Conservation (phyloP, 768 basidiomycete species). For the Hortiboletus flavorubellus region DNA sequence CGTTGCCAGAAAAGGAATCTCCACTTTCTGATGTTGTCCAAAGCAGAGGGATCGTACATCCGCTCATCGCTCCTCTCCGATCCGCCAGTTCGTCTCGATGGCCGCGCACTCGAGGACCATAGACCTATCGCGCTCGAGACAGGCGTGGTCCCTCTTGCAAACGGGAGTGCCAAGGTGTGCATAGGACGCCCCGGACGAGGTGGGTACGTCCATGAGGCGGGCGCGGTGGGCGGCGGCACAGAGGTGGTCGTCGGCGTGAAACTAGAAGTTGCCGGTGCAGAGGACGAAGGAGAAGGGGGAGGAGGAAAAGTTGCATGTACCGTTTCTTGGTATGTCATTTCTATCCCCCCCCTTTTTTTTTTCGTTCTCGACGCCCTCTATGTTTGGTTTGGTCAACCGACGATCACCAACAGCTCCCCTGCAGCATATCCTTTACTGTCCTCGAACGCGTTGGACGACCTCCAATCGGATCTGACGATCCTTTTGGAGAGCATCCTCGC, state of each 20-base stretch:
- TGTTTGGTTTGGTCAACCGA: slow-evolving; percentile 2
- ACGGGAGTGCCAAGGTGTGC: slow-evolving; percentile 75
- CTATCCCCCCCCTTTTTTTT: background rate
- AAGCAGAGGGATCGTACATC: slow-evolving; percentile 78
- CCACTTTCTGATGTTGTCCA: slow-evolving; percentile 43
- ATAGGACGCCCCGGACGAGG: slow-evolving; percentile 67
- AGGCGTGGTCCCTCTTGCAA: slow-evolving; percentile 74
- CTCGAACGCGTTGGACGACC: slow-evolving; percentile 63
- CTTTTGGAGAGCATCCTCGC: slow-evolving; percentile 62
- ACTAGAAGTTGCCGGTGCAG: slow-evolving; percentile 64
- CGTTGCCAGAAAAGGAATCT: too few relatives aligned
- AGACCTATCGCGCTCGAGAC: slow-evolving; percentile 72
- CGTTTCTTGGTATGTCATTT: slow-evolving; percentile 69
- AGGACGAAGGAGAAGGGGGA: slow-evolving; percentile 41
- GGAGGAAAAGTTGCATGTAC: slow-evolving; percentile 63
- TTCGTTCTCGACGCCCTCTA: background rate
- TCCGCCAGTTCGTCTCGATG: slow-evolving; percentile 72
- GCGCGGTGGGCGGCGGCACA: slow-evolving; percentile 73
- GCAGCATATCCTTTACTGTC: slow-evolving; percentile 74
- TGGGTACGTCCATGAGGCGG: slow-evolving; percentile 72
- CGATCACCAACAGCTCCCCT: slow-evolving; percentile 59
- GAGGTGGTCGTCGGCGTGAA: slow-evolving; percentile 78
- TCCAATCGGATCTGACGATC: slow-evolving; percentile 68
- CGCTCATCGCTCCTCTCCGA: slow-evolving; percentile 56
- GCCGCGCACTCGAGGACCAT: slow-evolving; percentile 64